A percentile compares a stretch with the other conserved stretches of the same genome.
phyloP scores from a whole-genome alignment of 768 basidiomycete genomes.

The Agaricus blazei region DNA sequence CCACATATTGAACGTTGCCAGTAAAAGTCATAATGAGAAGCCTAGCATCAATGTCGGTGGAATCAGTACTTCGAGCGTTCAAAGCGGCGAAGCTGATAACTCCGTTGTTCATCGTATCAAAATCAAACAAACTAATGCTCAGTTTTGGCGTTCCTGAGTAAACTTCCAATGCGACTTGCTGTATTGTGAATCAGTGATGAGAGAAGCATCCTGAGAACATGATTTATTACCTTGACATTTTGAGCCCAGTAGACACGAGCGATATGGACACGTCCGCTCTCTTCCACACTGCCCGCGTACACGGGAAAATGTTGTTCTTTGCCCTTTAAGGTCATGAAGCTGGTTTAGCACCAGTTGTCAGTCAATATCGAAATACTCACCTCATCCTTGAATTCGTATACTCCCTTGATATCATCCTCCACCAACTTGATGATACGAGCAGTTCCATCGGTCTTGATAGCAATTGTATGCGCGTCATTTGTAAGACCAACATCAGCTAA shows the following conservation, averaged over 20 bases:
- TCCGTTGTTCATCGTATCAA: conserved; percentile 12
- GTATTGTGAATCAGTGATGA: neutral
- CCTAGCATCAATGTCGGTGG: conserved; percentile 33
- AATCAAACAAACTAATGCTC: conserved; percentile 1
- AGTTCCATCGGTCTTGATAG: conserved; percentile 47
- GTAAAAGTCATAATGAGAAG: conserved; percentile 72
- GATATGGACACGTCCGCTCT: conserved; percentile 47
- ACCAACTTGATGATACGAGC: conserved; percentile 51
- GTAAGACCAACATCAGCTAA: conserved; percentile 60
- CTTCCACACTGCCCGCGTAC: conserved; percentile 54
- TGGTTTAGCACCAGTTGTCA: neutral
- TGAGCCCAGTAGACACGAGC: conserved; percentile 68
- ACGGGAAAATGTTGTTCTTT: conserved; percentile 40
- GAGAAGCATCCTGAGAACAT: neutral
- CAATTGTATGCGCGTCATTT: conserved; percentile 56
- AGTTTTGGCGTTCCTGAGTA: neutral
- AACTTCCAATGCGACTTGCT: conserved; percentile 48
- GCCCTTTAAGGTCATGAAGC: conserved; percentile 33
- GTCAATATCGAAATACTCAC: conserved; percentile 27
- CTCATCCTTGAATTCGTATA: conserved; percentile 54
- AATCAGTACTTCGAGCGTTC: neutral
- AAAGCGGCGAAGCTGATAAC: conserved; percentile 9
- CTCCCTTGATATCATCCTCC: conserved; percentile 32
- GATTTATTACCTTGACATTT: conserved; percentile 36
- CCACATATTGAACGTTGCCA: conserved; percentile 40